These are phyloP conservation scores for Escallonia herrerae DNA, from an alignment of 129 eudicot genomes.

Conservation along the genomic window DNA sequence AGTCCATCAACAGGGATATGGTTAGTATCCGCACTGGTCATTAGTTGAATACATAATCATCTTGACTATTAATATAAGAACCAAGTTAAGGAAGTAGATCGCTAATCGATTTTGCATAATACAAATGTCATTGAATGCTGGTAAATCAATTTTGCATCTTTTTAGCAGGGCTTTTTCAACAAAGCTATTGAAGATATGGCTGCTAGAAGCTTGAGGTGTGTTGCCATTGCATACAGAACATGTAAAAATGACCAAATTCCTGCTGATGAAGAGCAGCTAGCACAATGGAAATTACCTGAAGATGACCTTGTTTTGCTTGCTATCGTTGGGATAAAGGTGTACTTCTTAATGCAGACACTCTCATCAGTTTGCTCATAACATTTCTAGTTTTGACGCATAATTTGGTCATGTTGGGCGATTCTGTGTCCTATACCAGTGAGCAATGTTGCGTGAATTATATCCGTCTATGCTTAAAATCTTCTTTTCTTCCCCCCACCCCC, in stretches of 20 bases:
- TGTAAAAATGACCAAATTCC: slow-evolving; percentile 45
- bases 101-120: too few relatives aligned
- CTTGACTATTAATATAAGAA: too few relatives aligned
- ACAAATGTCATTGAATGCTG: too few relatives aligned
- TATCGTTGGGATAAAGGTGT: slow-evolving; percentile 89
- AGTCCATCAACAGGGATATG: slow-evolving; percentile 50
- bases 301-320: slow-evolving; percentile 71
- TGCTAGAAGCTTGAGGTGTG: slow-evolving; percentile 80
- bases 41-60: too few relatives aligned
- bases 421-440: too few relatives aligned
- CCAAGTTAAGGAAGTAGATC: too few relatives aligned
- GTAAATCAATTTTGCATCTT: not conserved
- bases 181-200: slow-evolving; percentile 77
- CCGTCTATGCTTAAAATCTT: too few relatives aligned
- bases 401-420: not conserved
- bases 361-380: not conserved
- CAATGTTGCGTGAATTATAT: too few relatives aligned
- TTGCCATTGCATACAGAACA: slow-evolving; percentile 74
- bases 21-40: slow-evolving; percentile 25
- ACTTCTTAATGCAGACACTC: not conserved
- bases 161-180: slow-evolving; percentile 42
- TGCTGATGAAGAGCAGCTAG: slow-evolving; percentile 47
- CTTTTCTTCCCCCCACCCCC: too few relatives aligned
- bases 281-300: slow-evolving; percentile 75
- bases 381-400: not conserved